These are phyloP conservation scores for Adiantum capillusveneris DNA, from an alignment of 75 land plant genomes.

Conservation along the genomic window DNA sequence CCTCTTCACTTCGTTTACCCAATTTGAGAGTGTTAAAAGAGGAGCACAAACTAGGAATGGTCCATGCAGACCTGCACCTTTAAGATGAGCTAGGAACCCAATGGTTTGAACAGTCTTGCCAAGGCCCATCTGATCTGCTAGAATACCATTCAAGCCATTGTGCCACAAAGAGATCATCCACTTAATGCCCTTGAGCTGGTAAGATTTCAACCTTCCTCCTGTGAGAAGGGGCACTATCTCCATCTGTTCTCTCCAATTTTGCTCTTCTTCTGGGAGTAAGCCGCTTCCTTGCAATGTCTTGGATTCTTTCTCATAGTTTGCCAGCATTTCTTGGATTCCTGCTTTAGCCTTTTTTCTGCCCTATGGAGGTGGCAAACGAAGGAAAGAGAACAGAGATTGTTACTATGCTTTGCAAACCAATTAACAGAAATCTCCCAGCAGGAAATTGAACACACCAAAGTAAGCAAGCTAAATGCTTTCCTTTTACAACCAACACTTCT, in stretches of 20 bases:
- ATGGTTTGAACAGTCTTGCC: conserved; percentile 99
- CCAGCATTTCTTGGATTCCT: conserved; percentile 63
- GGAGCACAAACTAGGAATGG: conserved; percentile 86
- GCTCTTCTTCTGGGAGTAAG: conserved; percentile 67
- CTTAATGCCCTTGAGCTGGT: conserved; percentile 91
- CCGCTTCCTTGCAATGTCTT: conserved; percentile 28
- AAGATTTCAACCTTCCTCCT: conserved; percentile 83
- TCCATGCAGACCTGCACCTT: conserved; percentile 77
- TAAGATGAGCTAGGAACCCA: conserved; percentile 82
- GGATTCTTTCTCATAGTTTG: conserved; percentile 37
- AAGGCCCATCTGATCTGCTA: conserved; percentile 99
- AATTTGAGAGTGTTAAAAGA: conserved; percentile 84
- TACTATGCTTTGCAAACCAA: no score
- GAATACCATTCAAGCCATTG: conserved; percentile 94
- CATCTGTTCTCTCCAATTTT: conserved; percentile 59
- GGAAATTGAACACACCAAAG: background rate
- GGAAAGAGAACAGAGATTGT: background rate
- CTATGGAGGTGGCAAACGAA: background rate
- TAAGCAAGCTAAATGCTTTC: background rate
- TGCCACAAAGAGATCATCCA: conserved; percentile 96
- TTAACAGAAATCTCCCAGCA: no score
- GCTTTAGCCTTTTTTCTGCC: conserved; percentile 54
- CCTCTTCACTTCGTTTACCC: conserved; percentile 61
- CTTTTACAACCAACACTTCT: no score
- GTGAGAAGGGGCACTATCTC: conserved; percentile 76